These are phyloP conservation scores for Solanum gandarillasii DNA, from an alignment of 257 asterid species.

Conservation along the genomic window DNA sequence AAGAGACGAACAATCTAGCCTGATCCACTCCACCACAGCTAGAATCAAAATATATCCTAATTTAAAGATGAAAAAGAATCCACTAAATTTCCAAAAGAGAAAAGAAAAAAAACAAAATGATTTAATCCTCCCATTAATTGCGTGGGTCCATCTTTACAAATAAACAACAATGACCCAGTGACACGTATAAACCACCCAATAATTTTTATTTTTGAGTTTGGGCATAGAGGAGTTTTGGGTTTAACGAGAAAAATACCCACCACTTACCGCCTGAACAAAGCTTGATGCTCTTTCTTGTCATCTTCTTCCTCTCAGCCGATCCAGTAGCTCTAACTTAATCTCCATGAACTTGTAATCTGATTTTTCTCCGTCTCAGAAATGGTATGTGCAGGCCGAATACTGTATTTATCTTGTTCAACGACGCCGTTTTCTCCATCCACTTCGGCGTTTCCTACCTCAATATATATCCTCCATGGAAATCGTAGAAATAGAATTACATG, in stretches of 20 bases:
- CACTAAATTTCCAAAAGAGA: neutral
- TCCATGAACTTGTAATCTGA: neutral
- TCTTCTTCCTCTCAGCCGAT: neutral
- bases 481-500: conserved; percentile 26
- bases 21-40: too few relatives aligned
- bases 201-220: neutral
- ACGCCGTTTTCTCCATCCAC: conserved; percentile 18
- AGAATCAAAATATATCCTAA: too few relatives aligned
- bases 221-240: conserved; percentile 5
- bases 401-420: conserved; percentile 34
- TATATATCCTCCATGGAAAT: conserved; percentile 13
- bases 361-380: conserved; percentile 7
- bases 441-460: conserved; percentile 11
- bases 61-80: neutral
- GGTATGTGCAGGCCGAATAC: conserved; percentile 57
- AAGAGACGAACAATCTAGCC: too few relatives aligned
- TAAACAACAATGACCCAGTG: neutral
- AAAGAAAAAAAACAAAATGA: neutral
- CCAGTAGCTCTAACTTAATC: neutral
- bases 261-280: neutral
- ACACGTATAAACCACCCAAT: neutral
- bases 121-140: neutral
- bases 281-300: neutral
- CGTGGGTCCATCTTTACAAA: neutral
- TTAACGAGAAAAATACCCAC: neutral